These are phyloP conservation scores for Hortiboletus flavorubellus DNA, from an alignment of 768 basidiomycete genomes.

Conservation along the genomic window DNA sequence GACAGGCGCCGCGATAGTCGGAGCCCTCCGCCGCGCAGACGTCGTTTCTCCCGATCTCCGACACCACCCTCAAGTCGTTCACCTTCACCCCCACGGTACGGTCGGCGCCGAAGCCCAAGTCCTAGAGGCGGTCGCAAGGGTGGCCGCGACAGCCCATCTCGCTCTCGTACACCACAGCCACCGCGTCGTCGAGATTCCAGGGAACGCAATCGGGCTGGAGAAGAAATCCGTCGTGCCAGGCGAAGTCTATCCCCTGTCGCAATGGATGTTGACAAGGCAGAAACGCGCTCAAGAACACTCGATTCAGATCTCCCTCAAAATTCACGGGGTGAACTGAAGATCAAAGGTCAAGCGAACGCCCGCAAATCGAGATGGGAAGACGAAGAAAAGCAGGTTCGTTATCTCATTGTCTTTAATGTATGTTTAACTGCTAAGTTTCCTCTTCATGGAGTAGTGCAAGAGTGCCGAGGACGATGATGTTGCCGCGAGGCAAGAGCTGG, in stretches of 20 bases:
- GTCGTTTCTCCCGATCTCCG: constrained; percentile 45
- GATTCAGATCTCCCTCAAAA: constrained; percentile 32
- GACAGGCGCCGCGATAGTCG: constrained; percentile 30
- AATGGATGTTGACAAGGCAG: constrained; percentile 26
- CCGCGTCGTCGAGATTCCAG: constrained; percentile 31
- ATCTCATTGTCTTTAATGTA: constrained; percentile 4
- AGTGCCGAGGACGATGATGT: constrained; percentile 2
- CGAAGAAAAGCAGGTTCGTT: constrained; percentile 30
- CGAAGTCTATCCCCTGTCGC: constrained; percentile 25
- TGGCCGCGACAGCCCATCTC: constrained; percentile 31
- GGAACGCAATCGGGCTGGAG: constrained; percentile 20
- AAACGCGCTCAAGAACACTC: constrained; percentile 20
- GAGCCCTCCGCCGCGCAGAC: constrained; percentile 35
- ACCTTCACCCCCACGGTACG: constrained; percentile 31
- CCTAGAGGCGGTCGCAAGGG: constrained; percentile 30
- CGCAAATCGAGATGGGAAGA: constrained; percentile 56
- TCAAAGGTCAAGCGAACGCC: constrained; percentile 66
- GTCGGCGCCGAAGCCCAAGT: constrained; percentile 45
- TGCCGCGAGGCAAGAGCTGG: constrained; percentile 45
- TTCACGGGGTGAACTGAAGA: constrained; percentile 56
- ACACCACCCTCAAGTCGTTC: constrained; percentile 49
- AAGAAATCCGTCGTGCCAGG: constrained; percentile 20
- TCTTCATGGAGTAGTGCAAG: constrained; percentile 22
- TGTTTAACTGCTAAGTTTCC: constrained; percentile 3
- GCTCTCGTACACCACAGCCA: constrained; percentile 35